Evolutionary conservation across 257 asterid species (phyloP).

Genomic region (Przewalskia tangutica): DNA sequence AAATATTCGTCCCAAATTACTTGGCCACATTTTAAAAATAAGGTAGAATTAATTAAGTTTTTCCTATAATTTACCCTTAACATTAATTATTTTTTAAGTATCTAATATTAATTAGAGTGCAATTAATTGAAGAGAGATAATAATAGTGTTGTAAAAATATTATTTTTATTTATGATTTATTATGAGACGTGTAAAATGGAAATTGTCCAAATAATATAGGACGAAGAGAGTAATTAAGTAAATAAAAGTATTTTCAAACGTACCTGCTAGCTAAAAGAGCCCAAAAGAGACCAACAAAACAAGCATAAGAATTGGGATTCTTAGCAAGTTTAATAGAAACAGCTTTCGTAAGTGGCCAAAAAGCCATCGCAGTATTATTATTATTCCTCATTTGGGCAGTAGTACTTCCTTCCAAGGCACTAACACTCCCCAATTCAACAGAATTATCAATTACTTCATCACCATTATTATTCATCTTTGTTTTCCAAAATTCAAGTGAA

Average conservation of each 20-base stretch:
- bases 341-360: slow-evolving; percentile 18
- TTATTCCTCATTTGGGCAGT: neutral
- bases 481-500: slow-evolving; percentile 13
- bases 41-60: too few relatives aligned
- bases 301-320: slow-evolving; percentile 56
- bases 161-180: too few relatives aligned
- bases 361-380: neutral
- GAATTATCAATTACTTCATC: neutral
- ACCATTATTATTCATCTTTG: neutral
- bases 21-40: too few relatives aligned
- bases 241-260: neutral
- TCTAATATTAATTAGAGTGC: too few relatives aligned
- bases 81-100: too few relatives aligned
- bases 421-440: neutral
- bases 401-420: neutral
- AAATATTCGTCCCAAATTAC: too few relatives aligned
- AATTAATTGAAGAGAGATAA: too few relatives aligned
- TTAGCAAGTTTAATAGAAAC: slow-evolving; percentile 36
- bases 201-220: too few relatives aligned
- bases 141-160: too few relatives aligned
- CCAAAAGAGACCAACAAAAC: slow-evolving; percentile 43
- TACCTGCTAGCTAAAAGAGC: slow-evolving; percentile 53
- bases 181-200: too few relatives aligned
- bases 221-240: neutral
- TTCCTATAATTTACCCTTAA: too few relatives aligned